Conservation (phyloP, 1,139 yeast genomes). For the Taphrina deformans region DNA sequence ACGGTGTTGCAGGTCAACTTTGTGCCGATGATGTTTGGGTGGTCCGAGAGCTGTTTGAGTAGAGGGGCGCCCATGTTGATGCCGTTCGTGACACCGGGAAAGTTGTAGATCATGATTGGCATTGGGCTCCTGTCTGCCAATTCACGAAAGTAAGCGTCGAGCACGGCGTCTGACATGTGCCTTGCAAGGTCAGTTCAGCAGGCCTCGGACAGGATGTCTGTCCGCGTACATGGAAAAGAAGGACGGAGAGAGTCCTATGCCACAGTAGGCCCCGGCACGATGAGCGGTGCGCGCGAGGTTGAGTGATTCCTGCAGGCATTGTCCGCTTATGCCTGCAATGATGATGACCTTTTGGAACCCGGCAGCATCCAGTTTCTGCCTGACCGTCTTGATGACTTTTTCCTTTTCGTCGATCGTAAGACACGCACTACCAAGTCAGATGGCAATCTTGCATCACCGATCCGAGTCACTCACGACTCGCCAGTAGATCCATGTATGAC, state of each 20-base stretch:
- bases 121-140: constrained; percentile 39
- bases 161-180: constrained; percentile 7
- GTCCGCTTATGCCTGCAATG: constrained; percentile 53
- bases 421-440: constrained; percentile 43
- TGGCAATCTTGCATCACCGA: no score
- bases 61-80: constrained; percentile 46
- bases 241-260: constrained; percentile 52
- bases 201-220: background rate
- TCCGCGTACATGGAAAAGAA: constrained; percentile 49
- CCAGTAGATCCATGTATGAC: constrained; percentile 57
- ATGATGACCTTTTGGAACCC: constrained; percentile 46
- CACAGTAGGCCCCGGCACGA: constrained; percentile 52
- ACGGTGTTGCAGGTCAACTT: constrained; percentile 53
- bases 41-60: constrained; percentile 45
- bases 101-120: constrained; percentile 54
- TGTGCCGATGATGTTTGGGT: constrained; percentile 53
- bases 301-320: constrained; percentile 49
- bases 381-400: constrained; percentile 45
- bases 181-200: background rate
- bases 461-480: constrained; percentile 49
- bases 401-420: constrained; percentile 51
- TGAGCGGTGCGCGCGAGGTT: constrained; percentile 48
- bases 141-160: background rate
- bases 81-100: constrained; percentile 54
- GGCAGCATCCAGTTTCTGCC: constrained; percentile 47